Evolutionary conservation across 176 grass and related monocot species (phyloP).

Genomic region (Panicum miliaceum): DNA sequence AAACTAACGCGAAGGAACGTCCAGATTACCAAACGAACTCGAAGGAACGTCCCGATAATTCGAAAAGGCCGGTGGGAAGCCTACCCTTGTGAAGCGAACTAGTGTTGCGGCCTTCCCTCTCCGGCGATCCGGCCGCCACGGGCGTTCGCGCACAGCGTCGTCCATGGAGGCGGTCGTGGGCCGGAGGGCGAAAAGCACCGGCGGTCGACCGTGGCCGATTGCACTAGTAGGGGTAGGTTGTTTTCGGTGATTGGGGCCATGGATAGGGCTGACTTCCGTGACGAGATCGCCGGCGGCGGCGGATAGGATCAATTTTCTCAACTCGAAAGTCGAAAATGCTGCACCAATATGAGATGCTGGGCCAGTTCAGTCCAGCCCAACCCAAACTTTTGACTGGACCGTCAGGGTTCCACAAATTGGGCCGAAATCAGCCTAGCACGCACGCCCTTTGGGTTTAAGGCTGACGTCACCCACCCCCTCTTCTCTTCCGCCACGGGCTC

Average conservation of each 20-base stretch:
- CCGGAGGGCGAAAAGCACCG: background rate
- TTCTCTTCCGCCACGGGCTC: background rate
- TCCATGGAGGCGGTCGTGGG: too few relatives aligned
- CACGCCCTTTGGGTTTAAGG: constrained; percentile 18
- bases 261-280: background rate
- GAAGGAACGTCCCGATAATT: too few relatives aligned
- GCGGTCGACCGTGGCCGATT: background rate
- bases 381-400: background rate
- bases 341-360: background rate
- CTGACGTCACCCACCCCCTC: constrained; percentile 10
- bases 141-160: too few relatives aligned
- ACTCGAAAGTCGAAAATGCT: too few relatives aligned
- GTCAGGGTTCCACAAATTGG: background rate
- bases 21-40: too few relatives aligned
- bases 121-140: too few relatives aligned
- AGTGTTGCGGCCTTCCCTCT: too few relatives aligned
- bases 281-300: too few relatives aligned
- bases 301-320: too few relatives aligned
- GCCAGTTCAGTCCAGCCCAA: background rate
- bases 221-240: background rate
- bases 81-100: too few relatives aligned
- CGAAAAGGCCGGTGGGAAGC: too few relatives aligned
- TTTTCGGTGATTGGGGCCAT: background rate
- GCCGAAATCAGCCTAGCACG: background rate
- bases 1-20: too few relatives aligned